These are phyloP conservation scores for Emmonsiellopsis sp. DNA, from an alignment of 2,329 filamentous ascomycete species.

Conservation along the genomic window DNA sequence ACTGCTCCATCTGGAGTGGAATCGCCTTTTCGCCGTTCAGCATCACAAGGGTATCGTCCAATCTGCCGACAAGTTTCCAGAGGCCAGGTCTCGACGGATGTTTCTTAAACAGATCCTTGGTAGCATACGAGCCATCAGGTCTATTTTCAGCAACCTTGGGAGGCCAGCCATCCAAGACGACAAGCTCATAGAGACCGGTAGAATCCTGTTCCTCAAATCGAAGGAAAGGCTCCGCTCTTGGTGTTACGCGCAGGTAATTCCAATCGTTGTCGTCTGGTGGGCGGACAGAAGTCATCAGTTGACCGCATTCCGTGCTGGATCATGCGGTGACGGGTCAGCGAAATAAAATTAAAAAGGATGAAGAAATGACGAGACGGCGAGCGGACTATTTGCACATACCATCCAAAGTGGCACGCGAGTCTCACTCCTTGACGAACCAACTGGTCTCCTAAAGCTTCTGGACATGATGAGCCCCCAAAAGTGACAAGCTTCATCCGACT, in stretches of 20 bases:
- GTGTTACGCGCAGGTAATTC: constrained; percentile 47
- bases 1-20: constrained; percentile 43
- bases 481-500: constrained; percentile 43
- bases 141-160: constrained; percentile 36
- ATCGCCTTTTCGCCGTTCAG: constrained; percentile 43
- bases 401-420: constrained; percentile 48
- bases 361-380: constrained; percentile 1
- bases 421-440: constrained; percentile 46
- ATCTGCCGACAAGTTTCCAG: constrained; percentile 39
- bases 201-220: constrained; percentile 25
- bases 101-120: constrained; percentile 40
- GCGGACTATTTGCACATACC: constrained; percentile 28
- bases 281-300: constrained; percentile 52
- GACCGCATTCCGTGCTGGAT: constrained; percentile 49
- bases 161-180: constrained; percentile 28
- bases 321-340: neutral
- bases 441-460: constrained; percentile 48
- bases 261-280: constrained; percentile 46
- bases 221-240: constrained; percentile 33
- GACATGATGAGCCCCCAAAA: constrained; percentile 50
- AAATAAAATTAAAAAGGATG: neutral
- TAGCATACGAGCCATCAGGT: constrained; percentile 39
- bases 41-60: constrained; percentile 40
- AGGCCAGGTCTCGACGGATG: constrained; percentile 33
- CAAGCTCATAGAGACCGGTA: constrained; percentile 28